These are phyloP conservation scores for Cutaneotrichosporon mucoides DNA, from an alignment of 1,284 basidiomycete species.

Conservation along the genomic window DNA sequence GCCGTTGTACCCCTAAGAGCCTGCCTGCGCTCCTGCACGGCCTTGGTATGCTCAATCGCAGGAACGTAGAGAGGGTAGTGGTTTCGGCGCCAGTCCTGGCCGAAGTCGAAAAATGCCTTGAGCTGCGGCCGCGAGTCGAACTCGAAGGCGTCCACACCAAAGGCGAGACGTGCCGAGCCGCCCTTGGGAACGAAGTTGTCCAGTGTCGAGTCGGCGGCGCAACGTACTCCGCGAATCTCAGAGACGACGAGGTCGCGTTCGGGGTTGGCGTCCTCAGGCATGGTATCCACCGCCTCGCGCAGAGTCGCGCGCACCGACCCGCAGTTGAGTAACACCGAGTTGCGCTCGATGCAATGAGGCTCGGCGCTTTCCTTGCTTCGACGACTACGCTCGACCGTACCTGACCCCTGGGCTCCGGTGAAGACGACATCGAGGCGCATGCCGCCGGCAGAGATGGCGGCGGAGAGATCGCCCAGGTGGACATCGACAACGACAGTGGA, in stretches of 20 bases:
- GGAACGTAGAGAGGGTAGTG: slow-evolving; percentile 34
- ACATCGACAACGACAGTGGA: slow-evolving; percentile 17
- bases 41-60: slow-evolving; percentile 18
- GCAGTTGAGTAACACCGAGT: slow-evolving; percentile 8
- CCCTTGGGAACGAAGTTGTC: slow-evolving; percentile 5
- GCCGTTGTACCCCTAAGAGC: neutral
- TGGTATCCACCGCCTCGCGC: neutral
- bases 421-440: slow-evolving; percentile 19
- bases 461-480: slow-evolving; percentile 13
- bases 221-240: slow-evolving; percentile 1
- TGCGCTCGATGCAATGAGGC: neutral
- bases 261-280: neutral
- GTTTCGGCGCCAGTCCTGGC: slow-evolving; percentile 32
- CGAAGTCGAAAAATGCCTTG: slow-evolving; percentile 36
- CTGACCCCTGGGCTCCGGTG: slow-evolving; percentile 6
- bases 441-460: slow-evolving; percentile 21
- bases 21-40: neutral
- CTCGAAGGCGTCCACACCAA: slow-evolving; percentile 24
- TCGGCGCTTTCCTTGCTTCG: neutral
- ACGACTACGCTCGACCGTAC: slow-evolving; percentile 4
- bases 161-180: slow-evolving; percentile 9
- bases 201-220: neutral
- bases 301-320: neutral
- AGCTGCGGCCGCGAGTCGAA: slow-evolving; percentile 39
- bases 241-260: slow-evolving; percentile 10